Evolutionary conservation across 1,284 basidiomycete species (phyloP).

Genomic region (Xerocomus nothofagi): DNA sequence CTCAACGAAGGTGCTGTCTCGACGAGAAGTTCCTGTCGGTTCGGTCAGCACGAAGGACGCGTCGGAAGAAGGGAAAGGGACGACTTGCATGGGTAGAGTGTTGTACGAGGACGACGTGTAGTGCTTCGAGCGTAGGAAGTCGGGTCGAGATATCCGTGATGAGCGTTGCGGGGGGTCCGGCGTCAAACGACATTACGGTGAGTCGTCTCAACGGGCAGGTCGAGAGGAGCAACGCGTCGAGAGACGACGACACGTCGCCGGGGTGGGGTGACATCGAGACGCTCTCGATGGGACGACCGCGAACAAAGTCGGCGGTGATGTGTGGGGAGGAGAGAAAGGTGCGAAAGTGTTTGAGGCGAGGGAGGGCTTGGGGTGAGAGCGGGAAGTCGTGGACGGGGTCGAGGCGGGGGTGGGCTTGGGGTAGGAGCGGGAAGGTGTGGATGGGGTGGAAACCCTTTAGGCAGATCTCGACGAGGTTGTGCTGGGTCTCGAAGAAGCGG

Average conservation of each 20-base stretch:
- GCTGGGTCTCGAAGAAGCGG: slow-evolving; percentile 52
- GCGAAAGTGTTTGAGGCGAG: slow-evolving; percentile 49
- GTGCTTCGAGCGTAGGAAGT: slow-evolving; percentile 50
- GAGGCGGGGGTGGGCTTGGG: slow-evolving; percentile 49
- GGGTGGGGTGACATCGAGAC: slow-evolving; percentile 56
- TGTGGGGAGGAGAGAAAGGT: slow-evolving; percentile 52
- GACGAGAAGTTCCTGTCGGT: slow-evolving; percentile 34
- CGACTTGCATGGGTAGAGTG: slow-evolving; percentile 44
- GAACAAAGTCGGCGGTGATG: slow-evolving; percentile 46
- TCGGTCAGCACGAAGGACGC: too few relatives aligned
- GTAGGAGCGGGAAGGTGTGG: slow-evolving; percentile 39
- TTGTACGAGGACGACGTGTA: slow-evolving; percentile 54
- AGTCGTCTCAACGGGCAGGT: slow-evolving; percentile 45
- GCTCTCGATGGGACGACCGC: slow-evolving; percentile 48
- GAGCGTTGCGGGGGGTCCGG: slow-evolving; percentile 41
- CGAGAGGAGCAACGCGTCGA: slow-evolving; percentile 46
- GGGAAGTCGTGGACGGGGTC: slow-evolving; percentile 34
- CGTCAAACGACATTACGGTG: slow-evolving; percentile 59
- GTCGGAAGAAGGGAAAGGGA: not conserved
- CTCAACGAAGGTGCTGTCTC: slow-evolving; percentile 29
- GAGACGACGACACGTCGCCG: slow-evolving; percentile 35
- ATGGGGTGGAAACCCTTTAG: slow-evolving; percentile 46
- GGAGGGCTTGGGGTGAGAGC: slow-evolving; percentile 45
- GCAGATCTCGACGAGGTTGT: slow-evolving; percentile 48
- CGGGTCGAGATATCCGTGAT: slow-evolving; percentile 47